These are phyloP conservation scores for Periconia digitata DNA, from an alignment of 2,329 filamentous ascomycete species.

Conservation along the genomic window DNA sequence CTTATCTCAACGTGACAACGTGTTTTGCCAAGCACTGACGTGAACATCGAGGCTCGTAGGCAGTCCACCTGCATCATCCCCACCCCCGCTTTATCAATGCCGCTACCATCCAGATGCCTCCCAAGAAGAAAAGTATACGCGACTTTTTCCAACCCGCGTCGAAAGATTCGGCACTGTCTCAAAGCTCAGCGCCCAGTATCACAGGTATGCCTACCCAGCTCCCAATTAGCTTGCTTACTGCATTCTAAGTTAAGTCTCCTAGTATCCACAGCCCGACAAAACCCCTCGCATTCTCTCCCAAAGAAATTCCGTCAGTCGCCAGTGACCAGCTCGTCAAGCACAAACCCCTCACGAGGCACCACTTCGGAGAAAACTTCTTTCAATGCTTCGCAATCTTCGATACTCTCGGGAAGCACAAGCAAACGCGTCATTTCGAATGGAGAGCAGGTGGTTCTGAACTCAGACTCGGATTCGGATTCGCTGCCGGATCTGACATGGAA, in stretches of 20 bases:
- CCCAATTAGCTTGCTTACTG: too few species aligned
- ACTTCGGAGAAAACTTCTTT: constrained; percentile 13
- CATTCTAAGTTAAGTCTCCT: too few species aligned
- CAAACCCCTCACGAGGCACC: constrained; percentile 1
- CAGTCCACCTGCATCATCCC: too few species aligned
- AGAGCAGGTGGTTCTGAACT: constrained; percentile 57
- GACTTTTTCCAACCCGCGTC: constrained; percentile 52
- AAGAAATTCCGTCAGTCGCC: background rate
- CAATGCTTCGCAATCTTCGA: constrained; percentile 27
- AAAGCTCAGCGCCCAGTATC: constrained; percentile 22
- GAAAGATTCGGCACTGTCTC: constrained; percentile 19
- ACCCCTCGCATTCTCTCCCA: background rate
- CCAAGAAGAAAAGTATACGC: constrained; percentile 41
- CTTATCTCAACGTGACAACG: too few species aligned
- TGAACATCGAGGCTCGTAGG: too few species aligned
- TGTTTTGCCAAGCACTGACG: too few species aligned
- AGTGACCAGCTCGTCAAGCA: constrained; percentile 7
- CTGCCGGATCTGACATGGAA: constrained; percentile 53
- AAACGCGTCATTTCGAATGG: constrained; percentile 58
- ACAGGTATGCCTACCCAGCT: constrained; percentile 15
- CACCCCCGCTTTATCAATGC: background rate
- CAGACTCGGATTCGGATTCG: constrained; percentile 67
- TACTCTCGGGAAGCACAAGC: constrained; percentile 39
- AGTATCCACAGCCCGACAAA: background rate
- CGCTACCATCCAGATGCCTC: constrained; percentile 11